Evolutionary conservation across 2,329 filamentous ascomycete species (phyloP).

Genomic region (Lachnellula arida): DNA sequence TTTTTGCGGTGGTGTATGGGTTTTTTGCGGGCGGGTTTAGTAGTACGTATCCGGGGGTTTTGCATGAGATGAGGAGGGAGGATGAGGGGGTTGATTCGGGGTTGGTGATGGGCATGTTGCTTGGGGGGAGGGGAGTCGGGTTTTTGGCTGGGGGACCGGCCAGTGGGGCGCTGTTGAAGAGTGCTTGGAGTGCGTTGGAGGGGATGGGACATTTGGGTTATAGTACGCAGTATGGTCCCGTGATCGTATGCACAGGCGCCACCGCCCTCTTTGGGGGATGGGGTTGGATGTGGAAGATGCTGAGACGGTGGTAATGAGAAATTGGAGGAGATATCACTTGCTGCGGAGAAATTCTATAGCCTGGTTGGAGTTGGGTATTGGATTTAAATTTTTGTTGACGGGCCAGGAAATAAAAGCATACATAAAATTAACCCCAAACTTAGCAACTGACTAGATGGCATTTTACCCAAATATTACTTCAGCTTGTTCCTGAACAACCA

Average conservation of each 20-base stretch:
- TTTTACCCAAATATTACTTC: too few species aligned
- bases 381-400: too few species aligned
- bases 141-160: constrained; percentile 20
- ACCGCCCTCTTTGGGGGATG: constrained; percentile 24
- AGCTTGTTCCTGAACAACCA: constrained; percentile 41
- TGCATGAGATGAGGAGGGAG: constrained; percentile 15
- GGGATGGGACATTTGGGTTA: constrained; percentile 18
- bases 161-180: constrained; percentile 18
- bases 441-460: too few species aligned
- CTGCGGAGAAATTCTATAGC: too few species aligned
- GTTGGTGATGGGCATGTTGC: constrained; percentile 22
- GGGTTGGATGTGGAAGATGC: constrained; percentile 24
- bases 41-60: constrained; percentile 41
- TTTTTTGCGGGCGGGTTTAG: constrained; percentile 50
- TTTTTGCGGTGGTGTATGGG: constrained; percentile 45
- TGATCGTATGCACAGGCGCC: constrained; percentile 24
- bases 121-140: constrained; percentile 23
- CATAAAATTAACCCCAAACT: too few species aligned
- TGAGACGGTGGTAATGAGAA: background rate
- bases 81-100: constrained; percentile 29
- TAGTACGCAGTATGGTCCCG: constrained; percentile 19
- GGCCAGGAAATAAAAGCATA: too few species aligned
- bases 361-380: too few species aligned
- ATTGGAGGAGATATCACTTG: background rate
- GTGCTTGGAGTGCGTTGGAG: constrained; percentile 1